phyloP scores from a whole-genome alignment of 129 eudicot species.

The Logfia minima region DNA sequence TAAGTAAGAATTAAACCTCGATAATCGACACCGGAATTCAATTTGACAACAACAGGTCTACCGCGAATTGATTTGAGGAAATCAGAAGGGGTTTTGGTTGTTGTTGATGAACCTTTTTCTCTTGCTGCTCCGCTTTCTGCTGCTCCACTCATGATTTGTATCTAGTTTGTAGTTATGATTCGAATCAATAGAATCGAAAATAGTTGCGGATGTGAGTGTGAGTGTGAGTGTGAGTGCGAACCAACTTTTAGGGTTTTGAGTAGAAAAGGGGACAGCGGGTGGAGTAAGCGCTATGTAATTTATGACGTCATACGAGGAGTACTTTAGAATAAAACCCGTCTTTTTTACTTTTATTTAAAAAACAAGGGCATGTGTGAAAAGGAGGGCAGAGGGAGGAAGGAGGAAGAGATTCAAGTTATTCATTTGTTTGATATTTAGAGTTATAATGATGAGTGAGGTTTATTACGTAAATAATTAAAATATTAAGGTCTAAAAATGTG shows the following conservation, averaged over 20 bases:
- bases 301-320: neutral
- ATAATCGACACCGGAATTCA: constrained; percentile 90
- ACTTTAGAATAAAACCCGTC: too few relatives aligned
- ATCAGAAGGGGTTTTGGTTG: constrained; percentile 84
- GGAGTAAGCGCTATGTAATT: constrained; percentile 1
- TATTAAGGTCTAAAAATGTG: too few relatives aligned
- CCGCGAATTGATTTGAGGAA: constrained; percentile 92
- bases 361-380: too few relatives aligned
- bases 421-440: too few relatives aligned
- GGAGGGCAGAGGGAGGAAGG: too few relatives aligned
- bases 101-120: constrained; percentile 45
- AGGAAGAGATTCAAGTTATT: too few relatives aligned
- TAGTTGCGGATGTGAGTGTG: neutral
- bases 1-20: constrained; percentile 43
- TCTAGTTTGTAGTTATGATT: neutral
- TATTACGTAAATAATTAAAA: too few relatives aligned
- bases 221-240: neutral
- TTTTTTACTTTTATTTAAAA: too few relatives aligned
- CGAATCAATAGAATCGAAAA: constrained; percentile 8
- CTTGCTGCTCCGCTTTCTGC: constrained; percentile 40
- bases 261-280: neutral
- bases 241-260: constrained; percentile 33
- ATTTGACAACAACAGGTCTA: constrained; percentile 87
- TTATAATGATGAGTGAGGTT: too few relatives aligned
- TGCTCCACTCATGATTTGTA: constrained; percentile 57